phyloP scores from a whole-genome alignment of 805 yeast genomes.

The Lipomyces sp. region DNA sequence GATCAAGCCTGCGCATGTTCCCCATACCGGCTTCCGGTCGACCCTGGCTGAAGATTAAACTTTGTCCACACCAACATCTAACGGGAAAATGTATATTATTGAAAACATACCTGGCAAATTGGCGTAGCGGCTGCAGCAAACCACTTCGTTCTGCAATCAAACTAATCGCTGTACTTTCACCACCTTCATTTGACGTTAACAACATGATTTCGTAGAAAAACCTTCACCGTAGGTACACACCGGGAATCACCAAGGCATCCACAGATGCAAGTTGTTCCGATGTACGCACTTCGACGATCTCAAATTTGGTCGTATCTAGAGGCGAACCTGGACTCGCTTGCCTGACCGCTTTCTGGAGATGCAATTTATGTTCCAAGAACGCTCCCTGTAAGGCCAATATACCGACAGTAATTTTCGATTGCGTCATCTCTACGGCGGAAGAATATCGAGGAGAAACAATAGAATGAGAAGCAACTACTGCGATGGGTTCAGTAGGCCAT shows the following conservation, averaged over 20 bases:
- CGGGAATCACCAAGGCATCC: constrained; percentile 70
- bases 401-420: constrained; percentile 52
- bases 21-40: constrained; percentile 68
- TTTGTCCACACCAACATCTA: not conserved
- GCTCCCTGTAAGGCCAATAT: constrained; percentile 83
- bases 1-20: constrained; percentile 85
- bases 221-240: constrained; percentile 40
- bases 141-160: constrained; percentile 69
- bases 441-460: not conserved
- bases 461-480: no score
- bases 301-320: constrained; percentile 38
- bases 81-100: not conserved
- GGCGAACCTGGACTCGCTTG: constrained; percentile 33
- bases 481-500: no score
- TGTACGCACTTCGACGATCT: constrained; percentile 57
- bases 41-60: constrained; percentile 15
- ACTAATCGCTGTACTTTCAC: constrained; percentile 73
- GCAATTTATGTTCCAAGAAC: constrained; percentile 66
- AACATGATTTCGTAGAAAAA: not conserved
- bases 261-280: constrained; percentile 55
- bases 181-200: constrained; percentile 46
- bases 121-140: constrained; percentile 58
- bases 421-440: constrained; percentile 16
- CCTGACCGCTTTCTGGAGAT: constrained; percentile 49
- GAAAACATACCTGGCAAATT: constrained; percentile 51